Percentiles rank a stretch among this genome's conserved stretches.
Conservation (phyloP, 75 land plant genomes). For the Isoetes taiwanensis region DNA sequence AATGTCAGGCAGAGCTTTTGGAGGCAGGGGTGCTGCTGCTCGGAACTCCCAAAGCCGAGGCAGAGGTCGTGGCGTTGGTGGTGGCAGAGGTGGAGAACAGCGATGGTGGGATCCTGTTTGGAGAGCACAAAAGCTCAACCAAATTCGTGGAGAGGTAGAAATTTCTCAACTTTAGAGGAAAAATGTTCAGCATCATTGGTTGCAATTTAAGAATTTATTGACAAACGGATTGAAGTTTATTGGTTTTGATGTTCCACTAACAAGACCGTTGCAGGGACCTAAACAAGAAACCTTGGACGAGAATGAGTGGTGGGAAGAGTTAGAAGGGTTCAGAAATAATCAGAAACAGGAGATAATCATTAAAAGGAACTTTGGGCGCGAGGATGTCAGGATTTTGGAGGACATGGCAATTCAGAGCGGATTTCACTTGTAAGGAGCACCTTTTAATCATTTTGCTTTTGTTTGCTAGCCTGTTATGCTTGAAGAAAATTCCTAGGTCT, state of each 20-base stretch:
- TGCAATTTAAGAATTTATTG: not conserved
- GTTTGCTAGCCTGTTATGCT: not conserved
- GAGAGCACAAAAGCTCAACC: constrained; percentile 8
- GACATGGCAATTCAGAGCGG: not conserved
- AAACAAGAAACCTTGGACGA: not conserved
- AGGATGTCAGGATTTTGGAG: not conserved
- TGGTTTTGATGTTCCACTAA: not conserved
- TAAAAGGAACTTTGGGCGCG: not conserved
- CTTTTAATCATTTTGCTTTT: not conserved
- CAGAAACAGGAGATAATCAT: not conserved
- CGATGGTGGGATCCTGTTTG: constrained; percentile 18
- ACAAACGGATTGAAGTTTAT: not conserved
- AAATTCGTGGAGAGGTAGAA: constrained; percentile 10
- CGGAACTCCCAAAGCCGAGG: not conserved
- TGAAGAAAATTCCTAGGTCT: not conserved
- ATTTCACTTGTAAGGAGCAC: constrained; percentile 2
- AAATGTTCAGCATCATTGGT: not conserved
- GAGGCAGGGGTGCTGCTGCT: not conserved
- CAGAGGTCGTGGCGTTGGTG: too few species aligned
- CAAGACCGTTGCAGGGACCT: not conserved
- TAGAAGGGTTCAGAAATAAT: not conserved
- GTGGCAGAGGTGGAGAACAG: constrained; percentile 11
- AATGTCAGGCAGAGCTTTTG: not conserved
- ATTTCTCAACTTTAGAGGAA: not conserved
- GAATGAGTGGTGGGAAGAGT: not conserved